phyloP scores from a whole-genome alignment of 495 filamentous ascomycete species.

The Trypethelium eluteriae region DNA sequence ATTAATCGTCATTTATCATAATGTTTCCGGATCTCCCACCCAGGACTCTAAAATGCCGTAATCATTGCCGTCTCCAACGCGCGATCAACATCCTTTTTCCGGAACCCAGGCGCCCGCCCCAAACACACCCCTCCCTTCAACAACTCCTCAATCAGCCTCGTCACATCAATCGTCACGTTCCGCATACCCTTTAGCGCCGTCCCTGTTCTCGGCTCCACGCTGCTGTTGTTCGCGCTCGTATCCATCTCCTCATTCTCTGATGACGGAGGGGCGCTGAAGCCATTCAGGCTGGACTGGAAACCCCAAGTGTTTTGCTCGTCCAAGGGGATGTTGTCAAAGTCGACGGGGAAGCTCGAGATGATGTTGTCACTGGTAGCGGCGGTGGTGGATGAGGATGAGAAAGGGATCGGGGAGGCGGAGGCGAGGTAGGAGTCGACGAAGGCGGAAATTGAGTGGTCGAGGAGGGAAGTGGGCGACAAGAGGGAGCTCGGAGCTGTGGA shows the following conservation, averaged over 20 bases:
- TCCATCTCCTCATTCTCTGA: background rate
- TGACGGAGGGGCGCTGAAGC: background rate
- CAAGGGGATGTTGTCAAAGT: conserved; percentile 7
- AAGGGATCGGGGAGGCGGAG: background rate
- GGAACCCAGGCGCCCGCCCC: conserved; percentile 54
- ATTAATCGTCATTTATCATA: background rate
- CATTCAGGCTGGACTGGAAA: background rate
- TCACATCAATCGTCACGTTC: conserved; percentile 32
- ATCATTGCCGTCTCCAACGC: conserved; percentile 38
- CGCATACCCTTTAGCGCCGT: conserved; percentile 22
- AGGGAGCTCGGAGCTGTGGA: background rate
- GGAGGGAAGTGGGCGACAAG: background rate
- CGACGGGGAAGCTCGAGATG: background rate
- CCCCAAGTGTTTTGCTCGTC: conserved; percentile 15
- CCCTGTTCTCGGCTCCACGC: conserved; percentile 2
- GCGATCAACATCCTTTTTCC: conserved; percentile 49
- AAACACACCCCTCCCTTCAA: conserved; percentile 48
- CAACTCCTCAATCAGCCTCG: conserved; percentile 38
- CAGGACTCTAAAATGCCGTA: background rate
- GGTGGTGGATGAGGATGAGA: background rate
- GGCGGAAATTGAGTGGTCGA: background rate
- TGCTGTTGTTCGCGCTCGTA: background rate
- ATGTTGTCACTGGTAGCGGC: background rate
- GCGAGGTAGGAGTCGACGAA: background rate
- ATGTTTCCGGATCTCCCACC: background rate